Base-by-base conservation (phyloP, 805 yeast genomes). In the Maudiozyma saulgeensis region DNA sequence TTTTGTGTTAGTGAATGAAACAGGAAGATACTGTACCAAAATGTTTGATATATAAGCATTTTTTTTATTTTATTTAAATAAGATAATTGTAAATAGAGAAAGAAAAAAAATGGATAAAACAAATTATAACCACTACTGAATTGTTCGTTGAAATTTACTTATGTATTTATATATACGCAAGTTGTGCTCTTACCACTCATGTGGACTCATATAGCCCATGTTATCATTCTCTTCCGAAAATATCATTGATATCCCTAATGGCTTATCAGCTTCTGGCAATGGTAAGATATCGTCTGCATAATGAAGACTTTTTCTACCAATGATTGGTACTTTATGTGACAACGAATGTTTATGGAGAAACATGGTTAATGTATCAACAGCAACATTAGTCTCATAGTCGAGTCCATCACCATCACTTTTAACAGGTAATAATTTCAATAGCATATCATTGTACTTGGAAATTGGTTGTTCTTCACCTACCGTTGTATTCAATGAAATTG, bases 301-400 rank as follows among this genome's bases (percentile, higher is more conserved):
- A 35, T 54, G 50, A 7, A 64, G 49, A 5, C 61, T 54, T 26
- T 55, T 59, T 35, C 67, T 49, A 15, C 67, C 65, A 8, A 53
- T 44, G 2, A 53, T 48, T 1, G 63, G 60, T 12, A 56, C 57
- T 19, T 50, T 44, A 28, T 51, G 49, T 18, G 53, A 51, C 35
- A 65, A 57, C 8, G 64, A 54, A 40, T 61, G 57, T n/a, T 56
- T 58, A 37, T 51, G 51, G 34, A 65, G 52, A 45, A 59, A 63
- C 18, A 46, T 53, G 32, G 59, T 51, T 32, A 65, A 50, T 4
- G 65, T 60, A 13, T 51, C 56, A 31, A 60, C 46, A 6, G 65
- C 61, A 2, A 55, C 54, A 41, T 54, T 59, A 40, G 57, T 60
- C 21, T 51, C 56, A n/a, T 50, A 51, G 3, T 51, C 56, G n/a